Evolutionary conservation across 768 basidiomycete species (phyloP), one percentile per base, ranked within the genome.

Genomic region (Hygrophoropsis aurantiaca): DNA sequence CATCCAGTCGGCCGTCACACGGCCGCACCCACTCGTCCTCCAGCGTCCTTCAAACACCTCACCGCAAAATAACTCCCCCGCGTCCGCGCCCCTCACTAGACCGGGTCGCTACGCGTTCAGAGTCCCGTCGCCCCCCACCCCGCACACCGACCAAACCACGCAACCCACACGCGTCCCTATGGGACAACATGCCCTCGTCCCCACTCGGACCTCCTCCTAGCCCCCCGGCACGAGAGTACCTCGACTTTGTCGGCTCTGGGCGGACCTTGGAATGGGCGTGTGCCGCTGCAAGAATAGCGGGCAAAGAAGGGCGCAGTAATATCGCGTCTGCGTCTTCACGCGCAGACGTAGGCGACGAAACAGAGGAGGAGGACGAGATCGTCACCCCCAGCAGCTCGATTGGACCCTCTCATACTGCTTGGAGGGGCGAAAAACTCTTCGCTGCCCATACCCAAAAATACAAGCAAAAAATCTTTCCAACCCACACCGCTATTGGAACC

Each of bases 331-430:
- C 49, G 51, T 52, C 48, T 35, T 53, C 53, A 0, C 15, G 5
- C 13, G 19, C 24, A 7, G 62, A 62, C 33, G 69, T 67, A 24
- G 64, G 68, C 13, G 78, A 75, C n/a, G 66, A 73, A 43, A 83
- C 80, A n/a, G 83, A 84, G 46, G 78, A 81, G 5, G 84, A 84
- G n/a, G 71, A 79, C 32, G 84, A 88, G 62, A 79, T 81, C 8
- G 67, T 87, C 40, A 86, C 84, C 1, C 84, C 85, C 7, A 73
- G 74, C 8, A 74, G 80, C 39, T 81, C 77, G 21, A 70, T 77
- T 56, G 69, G 65, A 26, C 69, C 67, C 34, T 74, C 68, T 20
- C 75, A 73, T 40, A 37, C 58, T 27, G 58, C 66, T 43, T 78
- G 77, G 77, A 57, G 27, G 33, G 42, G 36, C 33, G 9, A 34